Evolutionary conservation across 805 yeast species (phyloP).

Genomic region (Metschnikowia vanudenii): DNA sequence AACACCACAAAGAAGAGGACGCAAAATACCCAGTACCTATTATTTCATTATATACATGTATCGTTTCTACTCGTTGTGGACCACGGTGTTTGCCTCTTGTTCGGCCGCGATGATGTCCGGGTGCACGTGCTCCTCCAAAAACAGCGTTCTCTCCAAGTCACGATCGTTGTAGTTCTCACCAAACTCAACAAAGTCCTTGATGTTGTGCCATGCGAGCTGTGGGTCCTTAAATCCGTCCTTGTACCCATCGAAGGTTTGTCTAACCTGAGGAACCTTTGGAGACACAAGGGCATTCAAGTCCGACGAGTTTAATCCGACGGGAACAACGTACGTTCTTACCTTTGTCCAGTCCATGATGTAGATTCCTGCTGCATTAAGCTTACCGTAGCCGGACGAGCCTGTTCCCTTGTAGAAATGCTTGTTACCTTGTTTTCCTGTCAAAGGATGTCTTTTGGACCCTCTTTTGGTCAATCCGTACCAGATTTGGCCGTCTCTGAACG

Average conservation of each 20-base stretch:
- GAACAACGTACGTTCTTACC: constrained; percentile 89
- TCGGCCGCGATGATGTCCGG: constrained; percentile 20
- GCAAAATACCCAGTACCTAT: not conserved
- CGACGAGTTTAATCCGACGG: constrained; percentile 42
- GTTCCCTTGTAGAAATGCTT: constrained; percentile 96
- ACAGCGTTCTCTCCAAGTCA: constrained; percentile 36
- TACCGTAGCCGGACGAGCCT: constrained; percentile 90
- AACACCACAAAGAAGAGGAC: too few relatives aligned
- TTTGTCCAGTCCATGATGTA: constrained; percentile 79
- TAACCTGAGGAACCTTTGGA: constrained; percentile 66
- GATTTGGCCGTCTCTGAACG: constrained; percentile 74
- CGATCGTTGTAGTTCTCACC: constrained; percentile 53
- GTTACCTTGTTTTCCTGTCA: constrained; percentile 92
- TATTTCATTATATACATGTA: constrained; percentile 3
- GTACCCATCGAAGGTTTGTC: constrained; percentile 69
- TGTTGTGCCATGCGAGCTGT: constrained; percentile 65
- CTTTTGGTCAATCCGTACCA: constrained; percentile 77
- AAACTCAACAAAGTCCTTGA: constrained; percentile 70
- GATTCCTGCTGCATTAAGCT: constrained; percentile 66
- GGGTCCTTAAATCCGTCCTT: constrained; percentile 71
- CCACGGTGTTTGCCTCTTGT: constrained; percentile 15
- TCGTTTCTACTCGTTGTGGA: constrained; percentile 9
- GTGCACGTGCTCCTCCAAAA: constrained; percentile 37
- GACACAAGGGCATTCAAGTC: constrained; percentile 75
- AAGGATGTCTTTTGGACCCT: constrained; percentile 79